phyloP scores from a whole-genome alignment of 257 asterid species.

The Leptodermis oblonga region DNA sequence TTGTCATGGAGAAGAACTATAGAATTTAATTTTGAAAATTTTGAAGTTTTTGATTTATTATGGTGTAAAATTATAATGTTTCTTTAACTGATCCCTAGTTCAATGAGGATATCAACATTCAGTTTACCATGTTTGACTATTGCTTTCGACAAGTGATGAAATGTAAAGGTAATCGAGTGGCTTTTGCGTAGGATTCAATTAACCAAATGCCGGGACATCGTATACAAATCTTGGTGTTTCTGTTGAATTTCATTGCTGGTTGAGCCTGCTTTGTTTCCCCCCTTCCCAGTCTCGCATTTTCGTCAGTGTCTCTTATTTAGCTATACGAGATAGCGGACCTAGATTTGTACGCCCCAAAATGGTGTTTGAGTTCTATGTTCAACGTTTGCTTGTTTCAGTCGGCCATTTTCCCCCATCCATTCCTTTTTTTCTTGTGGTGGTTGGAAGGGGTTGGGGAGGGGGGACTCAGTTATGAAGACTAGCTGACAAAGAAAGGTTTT shows the following conservation, averaged over 20 bases:
- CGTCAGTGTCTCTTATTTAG: background rate
- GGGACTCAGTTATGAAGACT: background rate
- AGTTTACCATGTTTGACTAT: background rate
- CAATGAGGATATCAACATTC: background rate
- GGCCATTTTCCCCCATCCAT: background rate
- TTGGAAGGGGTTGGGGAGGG: too few species aligned
- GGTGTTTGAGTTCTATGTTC: background rate
- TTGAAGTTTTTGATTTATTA: background rate
- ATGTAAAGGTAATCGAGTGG: background rate
- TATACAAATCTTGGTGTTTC: slow-evolving; percentile 2
- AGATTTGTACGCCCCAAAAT: background rate
- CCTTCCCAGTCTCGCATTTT: background rate
- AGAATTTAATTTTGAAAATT: background rate
- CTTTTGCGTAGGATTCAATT: background rate
- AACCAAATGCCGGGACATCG: background rate
- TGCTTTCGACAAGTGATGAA: background rate
- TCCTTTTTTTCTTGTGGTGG: background rate
- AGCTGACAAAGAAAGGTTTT: background rate
- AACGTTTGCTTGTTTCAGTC: background rate
- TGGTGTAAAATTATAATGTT: background rate
- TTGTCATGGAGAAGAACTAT: background rate
- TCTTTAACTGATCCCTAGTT: background rate
- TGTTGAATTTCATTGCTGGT: background rate
- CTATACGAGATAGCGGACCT: background rate
- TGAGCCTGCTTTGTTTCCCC: background rate